A percentile compares a stretch with the other conserved stretches of the same genome.
These are phyloP conservation scores for Microcyclospora pomicola DNA, from an alignment of 2,329 filamentous ascomycete genomes.

Conservation along the genomic window DNA sequence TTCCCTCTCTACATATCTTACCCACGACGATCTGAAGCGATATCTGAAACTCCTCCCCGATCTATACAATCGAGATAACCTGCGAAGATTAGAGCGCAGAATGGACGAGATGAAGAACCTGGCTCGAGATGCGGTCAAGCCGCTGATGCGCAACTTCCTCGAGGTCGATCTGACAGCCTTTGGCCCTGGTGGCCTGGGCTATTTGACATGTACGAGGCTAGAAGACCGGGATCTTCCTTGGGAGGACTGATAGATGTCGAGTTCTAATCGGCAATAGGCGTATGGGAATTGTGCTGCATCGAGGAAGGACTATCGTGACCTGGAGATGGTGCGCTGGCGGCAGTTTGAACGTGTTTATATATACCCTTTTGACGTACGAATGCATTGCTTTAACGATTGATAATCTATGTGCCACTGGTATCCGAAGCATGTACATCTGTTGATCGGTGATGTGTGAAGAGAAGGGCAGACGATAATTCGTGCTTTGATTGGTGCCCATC, in stretches of 20 bases:
- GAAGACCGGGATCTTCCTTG: conserved; percentile 51
- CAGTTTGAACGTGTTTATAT: no score
- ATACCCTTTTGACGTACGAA: no score
- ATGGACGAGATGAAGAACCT: conserved; percentile 79
- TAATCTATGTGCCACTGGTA: no score
- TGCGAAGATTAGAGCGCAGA: conserved; percentile 71
- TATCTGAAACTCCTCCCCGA: conserved; percentile 62
- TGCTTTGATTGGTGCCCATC: no score
- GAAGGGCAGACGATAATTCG: no score
- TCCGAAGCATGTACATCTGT: no score
- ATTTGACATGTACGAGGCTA: conserved; percentile 51
- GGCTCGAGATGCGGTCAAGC: conserved; percentile 68
- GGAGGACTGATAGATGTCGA: conserved; percentile 29
- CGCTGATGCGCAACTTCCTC: conserved; percentile 72
- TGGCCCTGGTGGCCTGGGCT: conserved; percentile 34
- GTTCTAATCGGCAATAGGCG: no score
- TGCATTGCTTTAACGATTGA: no score
- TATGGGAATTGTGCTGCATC: no score
- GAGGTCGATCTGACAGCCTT: conserved; percentile 53
- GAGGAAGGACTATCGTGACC: no score
- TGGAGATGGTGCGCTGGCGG: no score
- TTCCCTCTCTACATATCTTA: conserved; percentile 51
- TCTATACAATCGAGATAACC: conserved; percentile 72
- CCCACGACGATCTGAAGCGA: conserved; percentile 76
- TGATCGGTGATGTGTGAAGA: no score